Base-by-base conservation (phyloP, 192 early-diverging fungal species). In the Entophlyctis luteolus region DNA sequence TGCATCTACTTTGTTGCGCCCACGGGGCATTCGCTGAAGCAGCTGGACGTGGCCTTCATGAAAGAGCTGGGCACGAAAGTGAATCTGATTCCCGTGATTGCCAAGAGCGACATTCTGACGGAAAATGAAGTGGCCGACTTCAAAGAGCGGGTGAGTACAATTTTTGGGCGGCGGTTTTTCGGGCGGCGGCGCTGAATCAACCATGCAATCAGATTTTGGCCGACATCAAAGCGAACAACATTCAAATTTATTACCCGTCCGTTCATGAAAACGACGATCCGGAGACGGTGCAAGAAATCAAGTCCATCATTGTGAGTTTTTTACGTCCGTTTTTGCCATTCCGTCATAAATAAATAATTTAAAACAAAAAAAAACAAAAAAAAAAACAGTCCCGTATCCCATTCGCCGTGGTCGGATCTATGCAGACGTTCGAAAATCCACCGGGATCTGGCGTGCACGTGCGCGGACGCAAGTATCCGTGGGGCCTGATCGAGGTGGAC, bases 1-100 rank as follows among this genome's bases (percentile, higher is more conserved):
- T 89, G 95, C 55, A 80, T 99, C 60, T 99, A 99, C 82, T 99
- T 99, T 74, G 96, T 99, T 71, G 85, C 93, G 27, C 95, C 97
- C 23, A 98, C 94, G 39, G 97, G 97, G 16, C 95, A 98, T 82
- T 78, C 76, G n/a, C 71, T 93, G 59, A 89, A 89, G 75, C 92
- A 94, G 49, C 81, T 97, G 53, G 96, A 99, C 70, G 90, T 99
- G 73, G 90, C 91, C 70, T 91, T 95, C 65, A 99, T 99, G 96
- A 94, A 95, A 82, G 86, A 87, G 34, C 82, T 99, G 46, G 93
- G 92, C 37, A 83, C 88, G 36, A 91, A 95, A 67, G 93, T 95
- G 65, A 99, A 99, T 77, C 81, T 99, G 75, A 96, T 99, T 70
- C 96, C 96, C 25, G 91, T 98, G 60, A 95, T 99, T 81, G 92